Evolutionary conservation across 371 early-diverging fungal genomes (phyloP).

Genomic region (Neoconidiobolus thromboides): DNA sequence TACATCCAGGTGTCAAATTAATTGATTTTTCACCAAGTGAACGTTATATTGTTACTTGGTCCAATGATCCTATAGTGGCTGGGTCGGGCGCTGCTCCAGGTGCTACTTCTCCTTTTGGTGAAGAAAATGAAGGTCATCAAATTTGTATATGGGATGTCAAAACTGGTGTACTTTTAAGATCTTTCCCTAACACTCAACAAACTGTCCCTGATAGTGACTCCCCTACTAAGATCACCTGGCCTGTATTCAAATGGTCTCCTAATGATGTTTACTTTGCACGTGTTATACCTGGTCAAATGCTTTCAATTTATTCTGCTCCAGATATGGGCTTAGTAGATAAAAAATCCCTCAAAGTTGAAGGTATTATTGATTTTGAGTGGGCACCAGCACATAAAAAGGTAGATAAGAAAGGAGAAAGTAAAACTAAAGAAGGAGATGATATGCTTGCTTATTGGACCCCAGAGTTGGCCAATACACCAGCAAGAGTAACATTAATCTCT

Average conservation of each 20-base stretch:
- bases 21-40: constrained; percentile 90
- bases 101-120: constrained; percentile 33
- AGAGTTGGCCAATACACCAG: constrained; percentile 86
- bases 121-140: constrained; percentile 56
- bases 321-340: constrained; percentile 83
- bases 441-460: constrained; percentile 90
- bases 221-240: constrained; percentile 64
- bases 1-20: constrained; percentile 76
- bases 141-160: constrained; percentile 79
- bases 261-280: constrained; percentile 87
- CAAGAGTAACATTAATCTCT: constrained; percentile 74
- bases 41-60: constrained; percentile 80
- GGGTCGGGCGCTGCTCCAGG: constrained; percentile 28
- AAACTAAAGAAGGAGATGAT: constrained; percentile 31
- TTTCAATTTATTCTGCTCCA: constrained; percentile 81
- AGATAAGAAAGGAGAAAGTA: constrained; percentile 3
- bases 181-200: constrained; percentile 46
- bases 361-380: constrained; percentile 85
- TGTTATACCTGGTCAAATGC: constrained; percentile 51
- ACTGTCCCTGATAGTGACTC: constrained; percentile 21
- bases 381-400: constrained; percentile 35
- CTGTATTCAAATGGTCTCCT: constrained; percentile 92
- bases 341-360: constrained; percentile 79
- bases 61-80: constrained; percentile 60
- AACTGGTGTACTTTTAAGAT: constrained; percentile 66